Evolutionary conservation across 2,329 filamentous ascomycete species (phyloP).

Genomic region (Clathrospora elynae): DNA sequence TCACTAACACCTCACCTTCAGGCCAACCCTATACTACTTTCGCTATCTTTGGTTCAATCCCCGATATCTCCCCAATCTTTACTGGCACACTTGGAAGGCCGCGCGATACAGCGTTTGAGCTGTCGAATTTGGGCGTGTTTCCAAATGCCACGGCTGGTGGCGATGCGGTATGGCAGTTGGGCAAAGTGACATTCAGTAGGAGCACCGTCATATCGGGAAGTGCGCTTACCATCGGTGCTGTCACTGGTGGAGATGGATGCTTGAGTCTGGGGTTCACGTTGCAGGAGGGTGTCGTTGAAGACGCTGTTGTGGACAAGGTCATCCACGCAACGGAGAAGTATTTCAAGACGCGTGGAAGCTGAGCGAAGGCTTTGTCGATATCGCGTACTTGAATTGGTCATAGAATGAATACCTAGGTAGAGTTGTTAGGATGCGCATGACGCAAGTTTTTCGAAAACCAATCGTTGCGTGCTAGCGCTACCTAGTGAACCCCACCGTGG

Average conservation of each 20-base stretch:
- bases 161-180: slow-evolving; percentile 27
- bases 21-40: slow-evolving; percentile 14
- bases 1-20: slow-evolving; percentile 12
- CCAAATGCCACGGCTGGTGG: neutral
- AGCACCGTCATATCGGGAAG: slow-evolving; percentile 48
- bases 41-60: slow-evolving; percentile 13
- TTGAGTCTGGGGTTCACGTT: slow-evolving; percentile 50
- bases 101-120: slow-evolving; percentile 48
- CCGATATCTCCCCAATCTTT: slow-evolving; percentile 38
- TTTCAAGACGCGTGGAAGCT: too few species aligned
- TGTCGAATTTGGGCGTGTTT: slow-evolving; percentile 53
- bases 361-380: too few species aligned
- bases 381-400: too few species aligned
- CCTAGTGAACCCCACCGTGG: too few species aligned
- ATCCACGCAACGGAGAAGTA: too few species aligned
- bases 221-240: slow-evolving; percentile 48
- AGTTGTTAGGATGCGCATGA: too few species aligned
- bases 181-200: slow-evolving; percentile 52
- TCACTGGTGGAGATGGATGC: slow-evolving; percentile 48
- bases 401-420: too few species aligned
- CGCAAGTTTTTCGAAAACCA: too few species aligned
- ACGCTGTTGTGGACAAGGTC: slow-evolving; percentile 2
- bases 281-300: slow-evolving; percentile 49
- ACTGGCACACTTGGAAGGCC: slow-evolving; percentile 47
- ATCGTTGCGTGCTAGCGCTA: too few species aligned